These are phyloP conservation scores for Chaetomium sp. DNA, from an alignment of 2,329 filamentous ascomycete species.

Conservation along the genomic window DNA sequence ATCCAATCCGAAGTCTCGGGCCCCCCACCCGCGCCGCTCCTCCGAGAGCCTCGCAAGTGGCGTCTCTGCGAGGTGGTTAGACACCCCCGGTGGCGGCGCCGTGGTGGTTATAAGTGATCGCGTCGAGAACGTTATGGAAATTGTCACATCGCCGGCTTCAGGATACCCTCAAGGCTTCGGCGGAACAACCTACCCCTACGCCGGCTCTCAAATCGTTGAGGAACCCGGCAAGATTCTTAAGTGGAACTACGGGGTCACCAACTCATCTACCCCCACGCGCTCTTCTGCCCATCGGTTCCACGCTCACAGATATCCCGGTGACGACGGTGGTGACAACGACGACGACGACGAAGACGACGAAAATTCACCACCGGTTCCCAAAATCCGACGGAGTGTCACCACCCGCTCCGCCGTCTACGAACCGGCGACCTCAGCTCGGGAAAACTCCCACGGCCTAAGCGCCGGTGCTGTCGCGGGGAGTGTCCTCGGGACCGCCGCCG, in stretches of 20 bases:
- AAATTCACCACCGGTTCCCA: slow-evolving; percentile 21
- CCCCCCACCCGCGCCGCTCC: slow-evolving; percentile 22
- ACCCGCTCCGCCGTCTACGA: slow-evolving; percentile 26
- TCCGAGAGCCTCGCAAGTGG: slow-evolving; percentile 18
- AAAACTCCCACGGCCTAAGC: slow-evolving; percentile 40
- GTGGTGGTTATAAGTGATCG: slow-evolving; percentile 63
- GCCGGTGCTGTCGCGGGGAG: slow-evolving; percentile 66
- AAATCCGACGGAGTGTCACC: slow-evolving; percentile 23
- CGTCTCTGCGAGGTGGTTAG: slow-evolving; percentile 14
- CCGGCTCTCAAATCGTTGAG: slow-evolving; percentile 31
- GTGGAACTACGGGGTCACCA: slow-evolving; percentile 43
- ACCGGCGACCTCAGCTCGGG: slow-evolving; percentile 26
- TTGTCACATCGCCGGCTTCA: slow-evolving; percentile 50
- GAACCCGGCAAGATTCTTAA: slow-evolving; percentile 40
- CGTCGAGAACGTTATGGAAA: slow-evolving; percentile 79
- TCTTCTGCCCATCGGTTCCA: slow-evolving; percentile 15
- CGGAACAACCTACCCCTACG: slow-evolving; percentile 31
- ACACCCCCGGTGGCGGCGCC: slow-evolving; percentile 29
- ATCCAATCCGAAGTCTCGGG: slow-evolving; percentile 41
- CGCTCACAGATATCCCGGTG: slow-evolving; percentile 18
- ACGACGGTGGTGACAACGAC: slow-evolving; percentile 23
- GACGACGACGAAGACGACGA: slow-evolving; percentile 29
- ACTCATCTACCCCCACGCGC: slow-evolving; percentile 23
- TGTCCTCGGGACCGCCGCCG: slow-evolving; percentile 54
- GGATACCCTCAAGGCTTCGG: slow-evolving; percentile 32